These are phyloP conservation scores for Hydnomerulius pinastri DNA, from an alignment of 768 basidiomycete genomes.

Conservation along the genomic window DNA sequence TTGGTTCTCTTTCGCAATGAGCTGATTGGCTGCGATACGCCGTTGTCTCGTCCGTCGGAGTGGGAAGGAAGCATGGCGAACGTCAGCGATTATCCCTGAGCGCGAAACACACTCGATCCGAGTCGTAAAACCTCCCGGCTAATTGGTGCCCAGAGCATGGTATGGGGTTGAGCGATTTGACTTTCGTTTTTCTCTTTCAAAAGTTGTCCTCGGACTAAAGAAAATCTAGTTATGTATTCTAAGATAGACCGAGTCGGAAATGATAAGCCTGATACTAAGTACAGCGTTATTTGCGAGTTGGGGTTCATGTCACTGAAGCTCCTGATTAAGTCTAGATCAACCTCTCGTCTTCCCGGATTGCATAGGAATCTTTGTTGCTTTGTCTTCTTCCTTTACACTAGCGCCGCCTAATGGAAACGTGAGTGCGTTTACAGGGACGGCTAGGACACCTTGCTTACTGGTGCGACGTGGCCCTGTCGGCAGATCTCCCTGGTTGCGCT, in stretches of 20 bases:
- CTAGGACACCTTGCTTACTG: neutral
- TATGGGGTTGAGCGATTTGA: neutral
- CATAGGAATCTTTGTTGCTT: neutral
- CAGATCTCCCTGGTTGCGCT: neutral
- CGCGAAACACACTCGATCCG: neutral
- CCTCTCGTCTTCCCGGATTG: neutral
- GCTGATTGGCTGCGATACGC: slow-evolving; percentile 12
- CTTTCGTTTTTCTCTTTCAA: neutral
- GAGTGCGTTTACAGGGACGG: no score
- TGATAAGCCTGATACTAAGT: no score
- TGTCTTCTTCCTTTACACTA: neutral
- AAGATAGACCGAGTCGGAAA: no score
- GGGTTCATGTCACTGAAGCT: no score
- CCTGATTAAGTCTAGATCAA: no score
- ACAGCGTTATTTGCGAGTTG: no score
- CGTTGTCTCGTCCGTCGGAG: neutral
- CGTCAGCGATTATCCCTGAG: no score
- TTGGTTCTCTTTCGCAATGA: slow-evolving; percentile 2
- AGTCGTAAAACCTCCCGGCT: neutral
- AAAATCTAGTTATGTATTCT: neutral
- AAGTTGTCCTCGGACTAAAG: neutral
- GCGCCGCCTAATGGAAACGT: neutral
- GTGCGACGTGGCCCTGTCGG: neutral
- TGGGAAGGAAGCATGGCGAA: slow-evolving; percentile 8
- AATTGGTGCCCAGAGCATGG: neutral